These are phyloP conservation scores for Plenodomus biglobosus DNA, from an alignment of 2,329 filamentous ascomycete species.

Conservation along the genomic window DNA sequence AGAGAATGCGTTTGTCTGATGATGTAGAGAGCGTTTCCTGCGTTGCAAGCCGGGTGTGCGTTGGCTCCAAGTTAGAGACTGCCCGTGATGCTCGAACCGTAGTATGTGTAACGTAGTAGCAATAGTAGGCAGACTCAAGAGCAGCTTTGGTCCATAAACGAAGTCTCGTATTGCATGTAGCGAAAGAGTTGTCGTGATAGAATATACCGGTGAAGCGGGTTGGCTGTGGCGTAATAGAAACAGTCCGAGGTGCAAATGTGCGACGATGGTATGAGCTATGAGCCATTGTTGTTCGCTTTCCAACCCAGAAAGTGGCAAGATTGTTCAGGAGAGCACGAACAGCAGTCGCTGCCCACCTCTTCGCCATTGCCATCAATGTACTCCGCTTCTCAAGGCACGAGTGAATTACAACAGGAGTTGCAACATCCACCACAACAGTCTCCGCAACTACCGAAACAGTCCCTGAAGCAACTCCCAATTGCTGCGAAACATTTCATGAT, in stretches of 20 bases:
- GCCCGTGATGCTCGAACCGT: too few relatives aligned
- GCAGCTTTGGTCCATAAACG: too few relatives aligned
- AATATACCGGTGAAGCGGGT: background rate
- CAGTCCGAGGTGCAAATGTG: background rate
- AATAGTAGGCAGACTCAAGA: background rate
- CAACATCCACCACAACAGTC: slow-evolving; percentile 1
- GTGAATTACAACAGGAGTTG: background rate
- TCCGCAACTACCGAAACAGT: slow-evolving; percentile 1
- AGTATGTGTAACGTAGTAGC: too few relatives aligned
- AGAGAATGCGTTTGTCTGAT: too few relatives aligned
- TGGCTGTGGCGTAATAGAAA: background rate
- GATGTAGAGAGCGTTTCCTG: too few relatives aligned
- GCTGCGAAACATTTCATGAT: slow-evolving; percentile 4
- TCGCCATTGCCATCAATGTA: background rate
- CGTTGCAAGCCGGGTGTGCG: too few relatives aligned
- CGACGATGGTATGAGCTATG: background rate
- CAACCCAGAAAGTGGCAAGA: background rate
- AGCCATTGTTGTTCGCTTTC: background rate
- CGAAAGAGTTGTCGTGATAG: background rate
- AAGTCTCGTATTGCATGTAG: background rate
- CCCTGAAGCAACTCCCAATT: slow-evolving; percentile 1
- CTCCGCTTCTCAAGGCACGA: background rate
- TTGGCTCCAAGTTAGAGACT: too few relatives aligned
- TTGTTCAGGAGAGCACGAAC: background rate
- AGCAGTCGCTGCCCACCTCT: background rate